Evolutionary conservation across 1,284 basidiomycete genomes (phyloP).

Genomic region (Earliella scabrosa): DNA sequence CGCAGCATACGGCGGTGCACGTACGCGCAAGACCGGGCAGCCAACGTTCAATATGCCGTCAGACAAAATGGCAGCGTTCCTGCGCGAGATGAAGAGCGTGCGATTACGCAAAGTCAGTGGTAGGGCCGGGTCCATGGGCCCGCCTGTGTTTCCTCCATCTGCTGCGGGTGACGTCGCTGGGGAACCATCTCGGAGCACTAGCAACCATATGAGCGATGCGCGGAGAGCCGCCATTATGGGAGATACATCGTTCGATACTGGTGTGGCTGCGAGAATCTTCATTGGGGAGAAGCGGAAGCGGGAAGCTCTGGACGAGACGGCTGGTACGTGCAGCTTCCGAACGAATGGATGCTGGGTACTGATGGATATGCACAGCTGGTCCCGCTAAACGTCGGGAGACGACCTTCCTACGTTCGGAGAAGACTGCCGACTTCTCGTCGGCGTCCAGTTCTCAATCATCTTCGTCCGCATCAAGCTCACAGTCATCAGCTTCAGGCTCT

Average conservation of each 20-base stretch:
- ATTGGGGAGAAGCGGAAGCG: conserved; percentile 32
- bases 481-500: conserved; percentile 7
- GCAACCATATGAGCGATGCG: conserved; percentile 17
- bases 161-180: conserved; percentile 18
- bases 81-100: conserved; percentile 77
- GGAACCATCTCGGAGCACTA: conserved; percentile 7
- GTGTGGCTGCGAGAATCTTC: conserved; percentile 22
- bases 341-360: neutral
- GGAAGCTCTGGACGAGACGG: conserved; percentile 17
- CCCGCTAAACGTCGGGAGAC: conserved; percentile 22
- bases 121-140: conserved; percentile 18
- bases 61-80: conserved; percentile 81
- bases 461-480: conserved; percentile 9
- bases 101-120: conserved; percentile 57
- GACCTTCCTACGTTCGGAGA: conserved; percentile 9
- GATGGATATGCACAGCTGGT: conserved; percentile 5
- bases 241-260: conserved; percentile 26
- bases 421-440: conserved; percentile 5
- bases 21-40: conserved; percentile 52
- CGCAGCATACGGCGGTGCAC: conserved; percentile 23
- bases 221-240: conserved; percentile 25
- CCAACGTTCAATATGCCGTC: conserved; percentile 71
- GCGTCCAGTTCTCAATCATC: conserved; percentile 12
- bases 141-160: conserved; percentile 12
- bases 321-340: conserved; percentile 5